A percentile compares a stretch with the other conserved stretches of the same genome.
Evolutionary conservation across 192 early-diverging fungal genomes (phyloP).

Genomic region (Backusella westeae): DNA sequence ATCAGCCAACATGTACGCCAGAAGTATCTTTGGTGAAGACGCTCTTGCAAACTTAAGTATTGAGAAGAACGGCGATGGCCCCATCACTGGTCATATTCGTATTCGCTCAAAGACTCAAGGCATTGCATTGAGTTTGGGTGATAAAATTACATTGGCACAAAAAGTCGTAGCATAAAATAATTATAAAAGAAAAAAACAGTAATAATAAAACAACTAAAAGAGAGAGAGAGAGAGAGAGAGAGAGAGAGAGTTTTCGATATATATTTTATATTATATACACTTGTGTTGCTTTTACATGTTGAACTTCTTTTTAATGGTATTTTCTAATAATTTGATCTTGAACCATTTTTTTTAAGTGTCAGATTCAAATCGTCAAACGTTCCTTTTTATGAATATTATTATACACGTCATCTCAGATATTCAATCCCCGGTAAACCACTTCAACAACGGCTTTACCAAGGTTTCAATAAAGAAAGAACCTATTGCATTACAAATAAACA

Average conservation of each 20-base stretch:
- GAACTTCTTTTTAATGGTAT: too few species aligned
- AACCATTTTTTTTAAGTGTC: too few species aligned
- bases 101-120: slow-evolving; percentile 99
- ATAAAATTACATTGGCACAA: slow-evolving; percentile 27
- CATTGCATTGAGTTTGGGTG: slow-evolving; percentile 90
- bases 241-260: not conserved
- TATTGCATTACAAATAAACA: not conserved
- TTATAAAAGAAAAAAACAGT: slow-evolving; percentile 17
- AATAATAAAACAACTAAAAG: not conserved
- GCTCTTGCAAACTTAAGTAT: slow-evolving; percentile 97
- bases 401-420: slow-evolving; percentile 2
- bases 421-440: not conserved
- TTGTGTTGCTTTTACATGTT: not conserved
- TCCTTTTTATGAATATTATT: not conserved
- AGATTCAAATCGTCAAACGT: too few species aligned
- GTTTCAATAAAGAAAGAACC: not conserved
- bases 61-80: slow-evolving; percentile 71
- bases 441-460: not conserved
- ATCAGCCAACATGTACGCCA: slow-evolving; percentile 96
- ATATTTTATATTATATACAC: not conserved
- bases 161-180: slow-evolving; percentile 12
- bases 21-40: slow-evolving; percentile 97
- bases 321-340: too few species aligned
- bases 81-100: slow-evolving; percentile 93
- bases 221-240: not conserved